Base-by-base conservation (phyloP, 768 basidiomycete species). In the Dentipellis fragilis region DNA sequence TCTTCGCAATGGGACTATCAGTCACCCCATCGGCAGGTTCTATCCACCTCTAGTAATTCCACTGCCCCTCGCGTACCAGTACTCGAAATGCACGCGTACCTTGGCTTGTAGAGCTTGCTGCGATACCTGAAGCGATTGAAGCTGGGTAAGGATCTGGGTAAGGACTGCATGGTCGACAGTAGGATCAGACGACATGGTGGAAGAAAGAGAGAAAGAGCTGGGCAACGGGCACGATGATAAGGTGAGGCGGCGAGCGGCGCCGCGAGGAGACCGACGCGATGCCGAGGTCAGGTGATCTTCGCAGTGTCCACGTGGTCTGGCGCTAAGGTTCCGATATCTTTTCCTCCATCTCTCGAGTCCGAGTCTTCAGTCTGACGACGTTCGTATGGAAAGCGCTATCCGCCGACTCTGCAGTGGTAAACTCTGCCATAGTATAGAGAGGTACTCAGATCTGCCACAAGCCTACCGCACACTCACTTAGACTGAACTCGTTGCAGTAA, bases 31-130 rank as follows among this genome's bases (percentile, higher is more conserved):
- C 29, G 29, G 29, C 29, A 29, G 29, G 3, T 29, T 29, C 29
- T 29, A 29, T 29, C 29, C 29, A 29, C 29, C 29, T 29, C 6
- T 6, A 29, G 29, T 6, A 29, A 55, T 46, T 52, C 47, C n/a
- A 34, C 23, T 40, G 40, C 48, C 21, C 45, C 53, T 14, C 36
- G 42, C 42, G 39, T 29, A 29, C 29, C 29, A 29, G 6, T 29
- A 58, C 57, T 48, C 45, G n/a, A 23, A 49, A 9, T 40, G 54
- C 8, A 22, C n/a, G 40, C 65, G 42, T 60, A 90, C 89, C 77
- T 93, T 89, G 21, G 86, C 83, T 61, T 89, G 85, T 64, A 92
- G 73, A 0, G 81, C 76, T 68, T 89, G 86, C 66, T 92, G 88
- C 50, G 81, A 81, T 49, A 84, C 69, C 67, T 88, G 85, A 64